A percentile compares a stretch with the other conserved stretches of the same genome.
Evolutionary conservation across 2,329 filamentous ascomycete species (phyloP).

Genomic region (Ambrosiella beaveri): DNA sequence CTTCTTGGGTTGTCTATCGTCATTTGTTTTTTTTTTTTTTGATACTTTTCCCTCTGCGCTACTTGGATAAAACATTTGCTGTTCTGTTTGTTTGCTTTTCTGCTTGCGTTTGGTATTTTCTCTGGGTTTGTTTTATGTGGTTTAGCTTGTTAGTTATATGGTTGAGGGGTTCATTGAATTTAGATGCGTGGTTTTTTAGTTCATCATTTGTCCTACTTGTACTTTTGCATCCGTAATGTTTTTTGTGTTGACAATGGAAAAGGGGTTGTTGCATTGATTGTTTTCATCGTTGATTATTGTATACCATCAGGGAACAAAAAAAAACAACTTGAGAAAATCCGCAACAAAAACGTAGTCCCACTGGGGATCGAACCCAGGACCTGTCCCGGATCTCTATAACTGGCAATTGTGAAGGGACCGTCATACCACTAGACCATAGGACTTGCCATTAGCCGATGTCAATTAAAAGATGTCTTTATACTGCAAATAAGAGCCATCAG

Average conservation of each 20-base stretch:
- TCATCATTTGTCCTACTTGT: neutral
- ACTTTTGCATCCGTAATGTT: neutral
- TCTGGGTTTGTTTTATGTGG: neutral
- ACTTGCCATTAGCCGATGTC: constrained; percentile 37
- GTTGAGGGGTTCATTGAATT: neutral
- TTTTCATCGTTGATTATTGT: neutral
- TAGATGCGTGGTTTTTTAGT: neutral
- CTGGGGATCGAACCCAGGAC: constrained; percentile 14
- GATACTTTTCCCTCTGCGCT: neutral
- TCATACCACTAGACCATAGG: constrained; percentile 14
- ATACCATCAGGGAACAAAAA: neutral
- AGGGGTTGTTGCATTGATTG: neutral
- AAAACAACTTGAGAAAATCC: too few relatives aligned
- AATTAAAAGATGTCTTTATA: constrained; percentile 39
- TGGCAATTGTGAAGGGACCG: constrained; percentile 11
- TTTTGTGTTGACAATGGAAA: neutral
- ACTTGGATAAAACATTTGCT: constrained; percentile 3
- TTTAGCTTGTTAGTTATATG: neutral
- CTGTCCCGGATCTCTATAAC: constrained; percentile 7
- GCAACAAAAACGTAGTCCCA: constrained; percentile 10
- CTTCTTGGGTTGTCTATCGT: neutral
- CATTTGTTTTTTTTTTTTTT: neutral
- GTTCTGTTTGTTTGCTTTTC: neutral
- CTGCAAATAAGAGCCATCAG: constrained; percentile 25
- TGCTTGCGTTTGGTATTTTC: neutral